A percentile compares a stretch with the other conserved stretches of the same genome.
These are phyloP conservation scores for Solanum piurae DNA, from an alignment of 257 asterid species.

Conservation along the genomic window DNA sequence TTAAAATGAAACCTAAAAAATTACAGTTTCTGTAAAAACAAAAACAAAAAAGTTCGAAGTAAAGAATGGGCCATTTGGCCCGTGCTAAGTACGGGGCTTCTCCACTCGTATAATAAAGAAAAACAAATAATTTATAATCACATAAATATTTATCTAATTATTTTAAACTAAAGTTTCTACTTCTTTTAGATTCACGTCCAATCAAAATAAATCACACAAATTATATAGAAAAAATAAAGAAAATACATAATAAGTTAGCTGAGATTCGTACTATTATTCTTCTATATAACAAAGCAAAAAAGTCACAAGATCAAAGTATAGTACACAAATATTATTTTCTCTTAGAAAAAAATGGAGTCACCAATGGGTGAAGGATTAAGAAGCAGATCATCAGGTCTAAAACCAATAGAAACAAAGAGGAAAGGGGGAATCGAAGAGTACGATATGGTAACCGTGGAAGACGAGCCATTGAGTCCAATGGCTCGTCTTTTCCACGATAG, in stretches of 20 bases:
- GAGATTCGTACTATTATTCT: background rate
- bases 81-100: background rate
- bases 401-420: background rate
- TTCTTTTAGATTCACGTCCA: too few relatives aligned
- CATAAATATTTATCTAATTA: too few relatives aligned
- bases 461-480: conserved; percentile 30
- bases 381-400: background rate
- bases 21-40: too few relatives aligned
- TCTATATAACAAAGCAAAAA: background rate
- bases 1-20: too few relatives aligned
- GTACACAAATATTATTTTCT: background rate
- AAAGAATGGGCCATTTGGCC: too few relatives aligned
- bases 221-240: background rate
- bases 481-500: conserved; percentile 24
- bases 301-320: background rate
- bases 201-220: background rate
- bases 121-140: background rate
- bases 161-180: background rate
- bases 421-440: background rate
- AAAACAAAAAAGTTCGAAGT: background rate
- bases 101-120: background rate
- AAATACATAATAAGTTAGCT: too few relatives aligned
- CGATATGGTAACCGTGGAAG: background rate
- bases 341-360: background rate
- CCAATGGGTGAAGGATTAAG: background rate